A percentile compares a stretch with the other conserved stretches of the same genome.
Conservation (phyloP, 345 rosid genomes). For the Citrus glauca region DNA sequence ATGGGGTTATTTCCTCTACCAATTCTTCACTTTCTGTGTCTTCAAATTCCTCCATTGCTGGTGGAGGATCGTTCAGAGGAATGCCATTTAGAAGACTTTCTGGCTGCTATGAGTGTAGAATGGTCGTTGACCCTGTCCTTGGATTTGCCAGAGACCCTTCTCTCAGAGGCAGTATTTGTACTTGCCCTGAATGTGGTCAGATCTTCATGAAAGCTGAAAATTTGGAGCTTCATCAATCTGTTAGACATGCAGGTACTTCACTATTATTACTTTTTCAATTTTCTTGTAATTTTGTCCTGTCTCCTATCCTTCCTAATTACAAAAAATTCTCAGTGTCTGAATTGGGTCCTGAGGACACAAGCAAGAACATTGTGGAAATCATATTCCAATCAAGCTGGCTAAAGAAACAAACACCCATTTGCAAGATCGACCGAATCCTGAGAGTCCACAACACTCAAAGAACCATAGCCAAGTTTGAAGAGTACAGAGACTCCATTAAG, state of each 20-base stretch:
- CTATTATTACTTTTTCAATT: neutral
- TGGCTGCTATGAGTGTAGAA: constrained; percentile 75
- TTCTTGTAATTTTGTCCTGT: neutral
- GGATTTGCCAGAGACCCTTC: constrained; percentile 55
- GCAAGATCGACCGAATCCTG: constrained; percentile 67
- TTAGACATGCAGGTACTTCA: constrained; percentile 63
- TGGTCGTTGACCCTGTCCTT: constrained; percentile 76
- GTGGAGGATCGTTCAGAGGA: constrained; percentile 41
- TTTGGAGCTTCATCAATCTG: constrained; percentile 70
- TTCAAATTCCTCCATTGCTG: constrained; percentile 29
- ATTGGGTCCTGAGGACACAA: constrained; percentile 63
- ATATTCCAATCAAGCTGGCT: constrained; percentile 90
- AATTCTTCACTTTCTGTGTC: constrained; percentile 41
- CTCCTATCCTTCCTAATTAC: neutral
- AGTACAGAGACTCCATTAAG: constrained; percentile 70
- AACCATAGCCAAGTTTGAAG: constrained; percentile 68
- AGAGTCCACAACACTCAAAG: constrained; percentile 66
- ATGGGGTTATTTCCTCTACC: constrained; percentile 31
- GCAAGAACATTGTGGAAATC: constrained; percentile 89
- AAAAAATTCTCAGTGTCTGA: constrained; percentile 49
- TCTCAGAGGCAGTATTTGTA: constrained; percentile 44
- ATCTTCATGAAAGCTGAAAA: constrained; percentile 60
- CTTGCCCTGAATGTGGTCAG: constrained; percentile 72
- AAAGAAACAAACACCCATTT: constrained; percentile 59
- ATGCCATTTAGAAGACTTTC: constrained; percentile 69